Conservation (phyloP, 441 rosid species). For the Adansonia grandidieri region DNA sequence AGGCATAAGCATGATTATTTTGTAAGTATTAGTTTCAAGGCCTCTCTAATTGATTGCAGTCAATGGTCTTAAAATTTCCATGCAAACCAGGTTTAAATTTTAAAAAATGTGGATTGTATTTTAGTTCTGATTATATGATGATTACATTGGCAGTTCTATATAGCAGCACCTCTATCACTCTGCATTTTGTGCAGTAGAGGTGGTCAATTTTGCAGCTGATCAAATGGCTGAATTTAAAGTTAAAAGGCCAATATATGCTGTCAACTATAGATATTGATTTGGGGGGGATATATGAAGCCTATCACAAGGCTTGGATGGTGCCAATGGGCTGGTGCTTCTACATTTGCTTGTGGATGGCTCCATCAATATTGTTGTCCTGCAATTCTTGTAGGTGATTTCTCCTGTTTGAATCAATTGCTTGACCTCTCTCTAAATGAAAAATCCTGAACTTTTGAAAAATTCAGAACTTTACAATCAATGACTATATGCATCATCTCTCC, state of each 20-base stretch:
- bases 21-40: background rate
- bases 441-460: background rate
- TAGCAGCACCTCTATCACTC: conserved; percentile 43
- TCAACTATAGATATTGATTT: conserved; percentile 15
- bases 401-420: background rate
- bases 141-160: conserved; percentile 33
- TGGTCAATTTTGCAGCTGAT: conserved; percentile 34
- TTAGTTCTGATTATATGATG: conserved; percentile 13
- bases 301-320: conserved; percentile 40
- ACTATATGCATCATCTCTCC: background rate
- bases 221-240: conserved; percentile 34
- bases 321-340: conserved; percentile 41
- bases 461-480: background rate
- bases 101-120: background rate
- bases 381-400: conserved; percentile 38
- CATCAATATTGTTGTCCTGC: conserved; percentile 41
- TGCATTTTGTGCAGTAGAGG: conserved; percentile 34
- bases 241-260: conserved; percentile 34
- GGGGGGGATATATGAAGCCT: conserved; percentile 37
- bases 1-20: background rate
- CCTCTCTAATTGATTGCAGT: background rate
- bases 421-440: background rate
- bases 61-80: background rate
- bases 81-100: background rate
- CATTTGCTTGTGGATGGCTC: conserved; percentile 44